phyloP scores from a whole-genome alignment of 345 rosid genomes.

The Brassica juncea region DNA sequence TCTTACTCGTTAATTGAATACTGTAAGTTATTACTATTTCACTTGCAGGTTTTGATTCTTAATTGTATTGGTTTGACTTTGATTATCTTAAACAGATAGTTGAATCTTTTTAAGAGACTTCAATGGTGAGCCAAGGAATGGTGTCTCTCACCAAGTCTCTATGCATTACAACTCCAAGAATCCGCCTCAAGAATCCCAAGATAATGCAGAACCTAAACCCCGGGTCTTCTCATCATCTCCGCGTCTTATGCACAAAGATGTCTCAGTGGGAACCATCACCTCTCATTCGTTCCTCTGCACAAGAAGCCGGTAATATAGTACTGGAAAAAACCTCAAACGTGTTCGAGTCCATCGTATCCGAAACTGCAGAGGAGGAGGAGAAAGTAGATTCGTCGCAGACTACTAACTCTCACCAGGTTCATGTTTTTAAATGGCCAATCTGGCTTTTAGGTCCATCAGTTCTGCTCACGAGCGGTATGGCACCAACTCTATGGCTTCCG shows the following conservation, averaged over 20 bases:
- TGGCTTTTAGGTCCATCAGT: conserved; percentile 89
- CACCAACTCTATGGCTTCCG: conserved; percentile 89
- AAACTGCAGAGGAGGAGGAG: conserved; percentile 41
- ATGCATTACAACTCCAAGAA: conserved; percentile 36
- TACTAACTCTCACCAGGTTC: conserved; percentile 37
- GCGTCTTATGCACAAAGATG: conserved; percentile 52
- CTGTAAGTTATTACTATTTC: background rate
- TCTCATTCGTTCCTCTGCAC: conserved; percentile 47
- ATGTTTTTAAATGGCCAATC: conserved; percentile 81
- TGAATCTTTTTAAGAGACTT: conserved; percentile 20
- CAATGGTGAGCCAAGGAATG: conserved; percentile 52
- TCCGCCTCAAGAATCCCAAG: conserved; percentile 40
- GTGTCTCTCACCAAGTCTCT: conserved; percentile 47
- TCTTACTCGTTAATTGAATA: background rate
- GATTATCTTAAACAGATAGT: background rate
- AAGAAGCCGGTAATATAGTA: conserved; percentile 46
- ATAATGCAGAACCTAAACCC: conserved; percentile 31
- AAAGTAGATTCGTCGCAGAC: conserved; percentile 2
- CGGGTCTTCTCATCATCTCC: conserved; percentile 17
- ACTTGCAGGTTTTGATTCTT: background rate
- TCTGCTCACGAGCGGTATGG: conserved; percentile 86
- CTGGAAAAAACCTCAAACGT: conserved; percentile 51
- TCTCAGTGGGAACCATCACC: conserved; percentile 74
- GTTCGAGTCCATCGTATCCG: conserved; percentile 57
- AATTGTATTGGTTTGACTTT: background rate